A percentile compares a stretch with the other conserved stretches of the same genome.
phyloP scores from a whole-genome alignment of 2,329 filamentous ascomycete species.

The Dendryphion nanum region DNA sequence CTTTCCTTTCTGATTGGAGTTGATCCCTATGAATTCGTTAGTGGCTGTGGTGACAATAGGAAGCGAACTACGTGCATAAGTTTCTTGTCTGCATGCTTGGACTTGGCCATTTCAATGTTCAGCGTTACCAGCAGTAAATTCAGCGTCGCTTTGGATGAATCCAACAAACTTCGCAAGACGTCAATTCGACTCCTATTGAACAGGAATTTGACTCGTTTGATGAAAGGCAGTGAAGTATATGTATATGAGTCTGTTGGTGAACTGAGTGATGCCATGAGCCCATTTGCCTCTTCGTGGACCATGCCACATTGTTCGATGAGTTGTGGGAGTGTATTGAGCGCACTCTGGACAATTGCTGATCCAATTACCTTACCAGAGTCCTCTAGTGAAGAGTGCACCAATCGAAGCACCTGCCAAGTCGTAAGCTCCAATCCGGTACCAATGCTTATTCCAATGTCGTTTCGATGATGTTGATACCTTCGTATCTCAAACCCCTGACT shows the following conservation, averaged over 20 bases:
- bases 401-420: conserved; percentile 5
- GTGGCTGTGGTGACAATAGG: not conserved
- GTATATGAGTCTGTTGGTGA: not conserved
- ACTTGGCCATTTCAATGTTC: conserved; percentile 7
- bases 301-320: conserved; percentile 6
- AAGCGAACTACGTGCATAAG: conserved; percentile 1
- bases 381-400: conserved; percentile 5
- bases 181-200: conserved; percentile 7
- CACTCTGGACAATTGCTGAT: conserved; percentile 3
- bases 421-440: too few species aligned
- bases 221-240: conserved; percentile 5
- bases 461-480: not conserved
- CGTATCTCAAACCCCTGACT: too few species aligned
- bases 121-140: conserved; percentile 4
- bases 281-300: conserved; percentile 5
- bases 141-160: conserved; percentile 5
- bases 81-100: not conserved
- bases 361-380: conserved; percentile 3
- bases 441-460: too few species aligned
- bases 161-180: conserved; percentile 3
- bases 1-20: conserved; percentile 6
- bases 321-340: conserved; percentile 3
- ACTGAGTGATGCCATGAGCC: conserved; percentile 2
- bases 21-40: conserved; percentile 2
- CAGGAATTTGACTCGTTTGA: conserved; percentile 6